Base-by-base conservation (phyloP, 805 yeast species). In the Wickerhamomyces canadensis region DNA sequence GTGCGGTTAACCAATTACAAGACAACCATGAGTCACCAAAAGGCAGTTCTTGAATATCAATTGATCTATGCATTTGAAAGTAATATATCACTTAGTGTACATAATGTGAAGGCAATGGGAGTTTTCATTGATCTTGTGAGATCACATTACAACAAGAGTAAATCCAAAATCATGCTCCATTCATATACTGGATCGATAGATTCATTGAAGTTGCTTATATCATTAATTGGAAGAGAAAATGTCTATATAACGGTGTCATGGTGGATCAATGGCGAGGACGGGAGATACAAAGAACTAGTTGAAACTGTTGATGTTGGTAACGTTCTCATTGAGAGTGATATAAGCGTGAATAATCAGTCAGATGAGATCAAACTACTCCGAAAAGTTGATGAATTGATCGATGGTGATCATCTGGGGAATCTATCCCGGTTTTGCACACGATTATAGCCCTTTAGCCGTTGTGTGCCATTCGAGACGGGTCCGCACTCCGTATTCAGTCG, bases 161-260 rank as follows among this genome's bases (percentile, higher is more conserved):
- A 57, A 10, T 57, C 71, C 3, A 55, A 64, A 3, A 58, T 88
- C 2, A 76, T 85, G 27, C 65, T 93, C 18, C 98, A 91, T 54
- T 86, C 96, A 0, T 93, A 78, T 57, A 76, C 87, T 7, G 98
- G 98, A 1, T 80, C 95, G 2, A 44, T 67, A 0, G 96, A 87
- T 30, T 86, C 79, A 41, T 73, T 81, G 13, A 54, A 63, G 37
- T 36, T 64, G 30, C 74, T 81, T 68, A 51, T 72, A 33, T 41
- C 30, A 13, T 30, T 36, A 4, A 37, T 53, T 16, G 38, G 42
- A n/a, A 34, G 24, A 16, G 34, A 34, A n/a, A 34, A 32, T n/a
- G 16, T 46, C 17, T 48, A 19, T 24, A 42, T 40, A 7, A 44
- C 49, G 2, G 27, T 47, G 27, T 45, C 48, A 5, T 27, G 33